A percentile compares a stretch with the other conserved stretches of the same genome.
These are phyloP conservation scores for Epichloe scottii DNA, from an alignment of 2,329 filamentous ascomycete genomes.

Conservation along the genomic window DNA sequence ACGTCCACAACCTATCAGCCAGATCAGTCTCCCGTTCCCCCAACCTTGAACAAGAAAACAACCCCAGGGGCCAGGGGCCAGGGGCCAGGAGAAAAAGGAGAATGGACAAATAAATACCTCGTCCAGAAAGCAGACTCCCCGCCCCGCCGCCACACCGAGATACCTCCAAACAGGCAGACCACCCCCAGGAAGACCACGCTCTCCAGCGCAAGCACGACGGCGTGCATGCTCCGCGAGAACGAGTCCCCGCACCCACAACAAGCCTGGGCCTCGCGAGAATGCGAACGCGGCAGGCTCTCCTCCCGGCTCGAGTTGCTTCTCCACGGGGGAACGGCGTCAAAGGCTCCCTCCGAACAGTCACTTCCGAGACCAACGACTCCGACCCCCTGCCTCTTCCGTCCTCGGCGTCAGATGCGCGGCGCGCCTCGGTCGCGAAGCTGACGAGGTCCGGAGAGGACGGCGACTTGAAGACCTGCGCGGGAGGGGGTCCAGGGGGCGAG, in stretches of 20 bases:
- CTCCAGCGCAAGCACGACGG: slow-evolving; percentile 12
- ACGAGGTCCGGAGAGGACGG: background rate
- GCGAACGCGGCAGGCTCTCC: no score
- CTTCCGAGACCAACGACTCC: background rate
- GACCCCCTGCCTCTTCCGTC: background rate
- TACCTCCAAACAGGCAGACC: slow-evolving; percentile 15
- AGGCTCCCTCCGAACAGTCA: slow-evolving; percentile 6
- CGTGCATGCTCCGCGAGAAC: background rate
- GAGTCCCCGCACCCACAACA: no score
- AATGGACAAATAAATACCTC: slow-evolving; percentile 12
- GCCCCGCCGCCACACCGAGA: slow-evolving; percentile 14
- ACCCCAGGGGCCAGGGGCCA: no score
- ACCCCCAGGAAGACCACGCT: slow-evolving; percentile 13
- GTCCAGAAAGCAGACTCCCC: slow-evolving; percentile 14
- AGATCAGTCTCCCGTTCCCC: no score
- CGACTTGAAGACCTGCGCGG: background rate
- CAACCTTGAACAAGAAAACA: no score
- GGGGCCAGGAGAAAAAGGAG: no score
- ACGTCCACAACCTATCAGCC: slow-evolving; percentile 15
- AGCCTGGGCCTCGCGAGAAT: no score
- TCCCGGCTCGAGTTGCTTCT: slow-evolving; percentile 3
- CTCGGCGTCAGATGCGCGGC: no score
- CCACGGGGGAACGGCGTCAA: slow-evolving; percentile 18
- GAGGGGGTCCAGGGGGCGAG: background rate
- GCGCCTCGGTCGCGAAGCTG: no score